Evolutionary conservation across 2,329 filamentous ascomycete genomes (phyloP).

Genomic region (Albifimbria verrucaria): DNA sequence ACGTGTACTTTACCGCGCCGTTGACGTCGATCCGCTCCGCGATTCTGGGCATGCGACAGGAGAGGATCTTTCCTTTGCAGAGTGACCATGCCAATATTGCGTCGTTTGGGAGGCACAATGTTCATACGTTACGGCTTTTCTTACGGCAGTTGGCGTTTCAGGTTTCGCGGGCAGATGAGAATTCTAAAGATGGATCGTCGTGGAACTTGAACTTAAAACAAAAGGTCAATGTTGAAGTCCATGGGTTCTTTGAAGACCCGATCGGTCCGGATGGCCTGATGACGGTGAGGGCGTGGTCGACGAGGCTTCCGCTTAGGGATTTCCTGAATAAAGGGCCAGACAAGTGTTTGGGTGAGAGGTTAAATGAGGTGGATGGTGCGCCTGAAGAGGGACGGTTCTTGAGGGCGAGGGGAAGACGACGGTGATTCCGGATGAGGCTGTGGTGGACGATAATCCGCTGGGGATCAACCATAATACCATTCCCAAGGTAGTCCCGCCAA

Average conservation of each 20-base stretch:
- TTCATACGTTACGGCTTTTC: conserved; percentile 42
- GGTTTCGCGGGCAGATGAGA: conserved; percentile 30
- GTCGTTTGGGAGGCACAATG: conserved; percentile 49
- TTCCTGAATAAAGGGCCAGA: conserved; percentile 56
- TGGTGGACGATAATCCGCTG: conserved; percentile 25
- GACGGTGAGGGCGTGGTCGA: conserved; percentile 47
- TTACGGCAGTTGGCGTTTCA: conserved; percentile 29
- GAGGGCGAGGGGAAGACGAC: conserved; percentile 21
- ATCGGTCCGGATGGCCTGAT: conserved; percentile 24
- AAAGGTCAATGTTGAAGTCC: conserved; percentile 52
- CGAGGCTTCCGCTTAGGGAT: conserved; percentile 46
- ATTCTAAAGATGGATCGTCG: conserved; percentile 28
- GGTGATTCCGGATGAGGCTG: conserved; percentile 9
- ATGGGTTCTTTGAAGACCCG: conserved; percentile 58
- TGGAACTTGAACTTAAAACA: conserved; percentile 46
- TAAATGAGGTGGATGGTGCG: conserved; percentile 37
- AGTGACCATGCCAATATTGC: conserved; percentile 54
- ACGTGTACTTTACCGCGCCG: conserved; percentile 57
- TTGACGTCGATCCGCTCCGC: conserved; percentile 56
- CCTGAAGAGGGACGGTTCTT: conserved; percentile 27
- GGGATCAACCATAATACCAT: conserved; percentile 21
- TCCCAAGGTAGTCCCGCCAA: conserved; percentile 15
- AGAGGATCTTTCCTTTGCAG: conserved; percentile 50
- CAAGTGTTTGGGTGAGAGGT: conserved; percentile 48
- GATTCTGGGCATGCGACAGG: conserved; percentile 47